Evolutionary conservation across 1,284 basidiomycete genomes (phyloP), one percentile per base, ranked within the genome.

Genomic region (Rhodotorula sp.): DNA sequence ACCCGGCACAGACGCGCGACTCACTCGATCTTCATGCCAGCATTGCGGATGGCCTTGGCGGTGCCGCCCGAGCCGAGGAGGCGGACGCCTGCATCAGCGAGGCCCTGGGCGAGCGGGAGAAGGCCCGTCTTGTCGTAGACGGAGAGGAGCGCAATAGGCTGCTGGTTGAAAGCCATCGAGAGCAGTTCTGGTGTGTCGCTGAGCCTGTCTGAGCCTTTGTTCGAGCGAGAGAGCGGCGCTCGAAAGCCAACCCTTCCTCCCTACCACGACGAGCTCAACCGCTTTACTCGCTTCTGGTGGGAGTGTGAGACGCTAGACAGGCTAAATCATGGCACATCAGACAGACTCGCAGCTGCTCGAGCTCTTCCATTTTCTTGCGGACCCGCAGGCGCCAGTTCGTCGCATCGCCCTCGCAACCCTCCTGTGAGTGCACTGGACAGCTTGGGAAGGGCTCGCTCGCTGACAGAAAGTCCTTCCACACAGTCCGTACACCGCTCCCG

Each of bases 91-190:
- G 88, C 86, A 63, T 85, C 84, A 74, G 87, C 85, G 67, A 99
- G 88, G 39, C 88, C 90, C 78, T 88, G 86, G 51, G 96, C 96
- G 65, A 99, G 86, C 70, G 94, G 90, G 70, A 99, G 81, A 56
- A 99, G 87, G 78, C 89, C 88, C 54, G 90, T 87, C 84, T 99
- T 99, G 85, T 99, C 94, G 81, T 97, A 99, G 67, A 99, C 96
- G 53, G 94, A 97, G 67, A 99, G 84, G 67, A 99, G 84, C 36
- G 64, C 64, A 44, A 70, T 63, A 29, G 68, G 95, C 95, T 76
- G 58, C 27, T 57, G 66, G 20, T 56, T 13, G 36, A 56, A 34
- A 24, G 55, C 27, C 32, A 61, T 48, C 17, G 17, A n/a, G 56
- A 1, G 7, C 15, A 27, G 15, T 20, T 15, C 7, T 29, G n/a